Conservation (phyloP, 192 early-diverging fungal species). For the Coemansia sp. region DNA sequence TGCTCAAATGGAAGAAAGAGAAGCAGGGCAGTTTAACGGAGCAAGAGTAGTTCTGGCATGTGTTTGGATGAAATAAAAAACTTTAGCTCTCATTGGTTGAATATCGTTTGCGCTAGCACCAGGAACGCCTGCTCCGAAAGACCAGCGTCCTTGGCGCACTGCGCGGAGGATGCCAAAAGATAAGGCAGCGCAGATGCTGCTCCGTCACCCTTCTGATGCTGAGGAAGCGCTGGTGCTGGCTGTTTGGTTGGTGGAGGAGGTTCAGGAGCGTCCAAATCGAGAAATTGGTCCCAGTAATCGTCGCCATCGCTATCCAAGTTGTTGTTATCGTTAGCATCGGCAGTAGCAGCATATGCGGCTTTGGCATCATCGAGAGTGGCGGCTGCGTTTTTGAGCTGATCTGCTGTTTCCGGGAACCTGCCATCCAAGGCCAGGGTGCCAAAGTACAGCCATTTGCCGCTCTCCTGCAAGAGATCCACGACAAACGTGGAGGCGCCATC, state of each 20-base stretch:
- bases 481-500: background rate
- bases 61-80: background rate
- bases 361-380: constrained; percentile 2
- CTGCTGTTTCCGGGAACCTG: too few relatives aligned
- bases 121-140: constrained; percentile 30
- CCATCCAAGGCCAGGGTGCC: constrained; percentile 1
- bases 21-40: constrained; percentile 3
- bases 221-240: background rate
- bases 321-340: background rate
- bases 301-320: constrained; percentile 10
- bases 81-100: background rate
- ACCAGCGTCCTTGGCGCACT: constrained; percentile 18
- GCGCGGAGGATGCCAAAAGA: constrained; percentile 27
- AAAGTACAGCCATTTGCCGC: constrained; percentile 30
- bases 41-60: background rate
- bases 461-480: constrained; percentile 30
- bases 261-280: constrained; percentile 5
- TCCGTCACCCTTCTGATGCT: background rate
- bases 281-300: constrained; percentile 40
- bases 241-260: background rate
- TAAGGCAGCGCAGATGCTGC: constrained; percentile 6
- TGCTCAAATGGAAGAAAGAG: constrained; percentile 50
- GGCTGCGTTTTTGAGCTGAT: too few relatives aligned
- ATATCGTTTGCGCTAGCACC: constrained; percentile 8
- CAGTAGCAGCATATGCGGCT: background rate